A percentile compares a stretch with the other conserved stretches of the same genome.
Conservation (phyloP, 768 basidiomycete species). For the Sporobolomyces roseus region DNA sequence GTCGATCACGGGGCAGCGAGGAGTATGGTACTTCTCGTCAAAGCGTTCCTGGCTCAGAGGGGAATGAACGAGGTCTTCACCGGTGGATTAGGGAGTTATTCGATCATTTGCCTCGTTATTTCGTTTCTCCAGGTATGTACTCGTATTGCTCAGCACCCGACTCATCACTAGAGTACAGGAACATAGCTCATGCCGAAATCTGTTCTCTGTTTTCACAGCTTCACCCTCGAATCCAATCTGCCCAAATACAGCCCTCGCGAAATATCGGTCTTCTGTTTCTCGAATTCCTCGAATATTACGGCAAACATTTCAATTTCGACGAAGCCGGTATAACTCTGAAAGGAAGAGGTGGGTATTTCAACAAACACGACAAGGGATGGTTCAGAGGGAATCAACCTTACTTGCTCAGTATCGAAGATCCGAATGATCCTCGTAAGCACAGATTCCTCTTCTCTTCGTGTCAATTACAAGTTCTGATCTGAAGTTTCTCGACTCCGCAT, state of each 20-base stretch:
- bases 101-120: slow-evolving; percentile 85
- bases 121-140: slow-evolving; percentile 77
- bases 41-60: slow-evolving; percentile 81
- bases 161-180: not conserved
- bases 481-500: too few relatives aligned
- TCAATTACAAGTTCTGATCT: not conserved
- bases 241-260: slow-evolving; percentile 76
- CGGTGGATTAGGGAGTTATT: slow-evolving; percentile 89
- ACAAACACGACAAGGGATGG: slow-evolving; percentile 80
- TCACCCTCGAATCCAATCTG: slow-evolving; percentile 87
- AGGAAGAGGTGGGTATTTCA: slow-evolving; percentile 83
- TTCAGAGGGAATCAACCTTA: slow-evolving; percentile 52
- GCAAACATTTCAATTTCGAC: slow-evolving; percentile 78
- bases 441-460: not conserved
- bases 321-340: slow-evolving; percentile 71
- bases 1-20: slow-evolving; percentile 42
- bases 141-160: not conserved
- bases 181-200: too few relatives aligned
- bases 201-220: slow-evolving; percentile 55
- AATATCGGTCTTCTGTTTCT: slow-evolving; percentile 91
- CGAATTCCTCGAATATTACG: slow-evolving; percentile 97
- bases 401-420: slow-evolving; percentile 85
- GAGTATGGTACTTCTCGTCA: slow-evolving; percentile 74
- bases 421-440: slow-evolving; percentile 73
- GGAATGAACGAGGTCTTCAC: slow-evolving; percentile 98